A percentile compares a stretch with the other conserved stretches of the same genome.
phyloP scores from a whole-genome alignment of 805 yeast species.

The Clavispora vitiphila region DNA sequence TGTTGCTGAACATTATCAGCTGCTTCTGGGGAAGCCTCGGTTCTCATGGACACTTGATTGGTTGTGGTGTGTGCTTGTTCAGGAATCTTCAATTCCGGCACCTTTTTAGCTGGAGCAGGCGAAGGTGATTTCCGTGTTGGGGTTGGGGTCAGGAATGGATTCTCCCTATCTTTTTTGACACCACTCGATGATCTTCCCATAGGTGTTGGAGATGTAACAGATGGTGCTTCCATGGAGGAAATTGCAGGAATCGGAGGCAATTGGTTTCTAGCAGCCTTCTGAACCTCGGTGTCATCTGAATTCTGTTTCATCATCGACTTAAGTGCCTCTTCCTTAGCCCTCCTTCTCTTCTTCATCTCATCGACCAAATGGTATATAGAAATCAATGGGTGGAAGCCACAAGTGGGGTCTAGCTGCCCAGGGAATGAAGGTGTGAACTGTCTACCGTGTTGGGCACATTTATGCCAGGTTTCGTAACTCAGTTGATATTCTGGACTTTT shows the following conservation, averaged over 20 bases:
- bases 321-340: conserved; percentile 49
- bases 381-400: conserved; percentile 81
- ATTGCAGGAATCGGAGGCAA: neutral
- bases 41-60: conserved; percentile 13
- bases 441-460: conserved; percentile 33
- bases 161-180: conserved; percentile 3
- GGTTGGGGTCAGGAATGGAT: conserved; percentile 1
- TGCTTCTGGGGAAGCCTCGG: conserved; percentile 12
- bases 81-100: conserved; percentile 18
- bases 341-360: conserved; percentile 73
- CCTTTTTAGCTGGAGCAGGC: neutral
- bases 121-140: neutral
- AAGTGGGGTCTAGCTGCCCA: conserved; percentile 59
- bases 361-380: conserved; percentile 83
- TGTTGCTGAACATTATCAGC: conserved; percentile 21
- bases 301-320: conserved; percentile 25
- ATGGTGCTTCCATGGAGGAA: neutral
- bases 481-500: conserved; percentile 61
- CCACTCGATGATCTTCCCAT: neutral
- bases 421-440: conserved; percentile 28
- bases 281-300: conserved; percentile 3
- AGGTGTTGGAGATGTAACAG: neutral
- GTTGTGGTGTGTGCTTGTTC: conserved; percentile 37
- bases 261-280: neutral
- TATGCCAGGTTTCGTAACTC: conserved; percentile 61